Conservation (phyloP, 176 grass and related monocot genomes). For the Oryza glumipatula region DNA sequence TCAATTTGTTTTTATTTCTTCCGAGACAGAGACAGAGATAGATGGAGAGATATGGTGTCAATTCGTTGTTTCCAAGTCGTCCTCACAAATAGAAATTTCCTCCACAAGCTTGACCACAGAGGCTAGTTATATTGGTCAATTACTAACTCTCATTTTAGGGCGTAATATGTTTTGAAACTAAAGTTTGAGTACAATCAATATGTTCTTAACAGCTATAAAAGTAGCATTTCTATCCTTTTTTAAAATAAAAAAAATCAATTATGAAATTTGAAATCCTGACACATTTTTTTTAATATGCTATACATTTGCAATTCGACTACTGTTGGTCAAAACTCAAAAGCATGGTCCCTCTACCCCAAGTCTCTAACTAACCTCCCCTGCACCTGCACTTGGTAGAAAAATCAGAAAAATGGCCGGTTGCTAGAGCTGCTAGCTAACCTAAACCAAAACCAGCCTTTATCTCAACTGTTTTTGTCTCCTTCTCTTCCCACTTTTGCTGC, state of each 20-base stretch:
- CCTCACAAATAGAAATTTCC: not conserved
- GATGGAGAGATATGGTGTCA: not conserved
- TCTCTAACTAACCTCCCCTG: not conserved
- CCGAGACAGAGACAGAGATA: not conserved
- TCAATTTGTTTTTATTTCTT: not conserved
- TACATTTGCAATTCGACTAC: not conserved
- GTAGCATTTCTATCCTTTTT: not conserved
- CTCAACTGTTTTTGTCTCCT: not conserved
- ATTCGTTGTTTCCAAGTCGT: not conserved
- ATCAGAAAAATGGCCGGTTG: not conserved
- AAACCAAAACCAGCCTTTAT: constrained; percentile 1
- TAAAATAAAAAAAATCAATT: too few species aligned
- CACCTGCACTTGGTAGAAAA: not conserved
- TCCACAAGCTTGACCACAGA: not conserved
- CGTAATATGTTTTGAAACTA: not conserved
- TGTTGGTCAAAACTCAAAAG: not conserved
- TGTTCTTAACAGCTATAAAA: not conserved
- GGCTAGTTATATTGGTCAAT: not conserved
- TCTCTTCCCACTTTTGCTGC: not conserved
- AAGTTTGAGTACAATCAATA: not conserved
- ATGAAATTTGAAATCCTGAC: not conserved
- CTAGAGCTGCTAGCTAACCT: not conserved
- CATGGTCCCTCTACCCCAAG: not conserved
- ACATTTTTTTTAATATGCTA: not conserved
- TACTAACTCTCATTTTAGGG: not conserved